Conservation (phyloP, 2,329 filamentous ascomycete species). For the Talaromyces islandicus region DNA sequence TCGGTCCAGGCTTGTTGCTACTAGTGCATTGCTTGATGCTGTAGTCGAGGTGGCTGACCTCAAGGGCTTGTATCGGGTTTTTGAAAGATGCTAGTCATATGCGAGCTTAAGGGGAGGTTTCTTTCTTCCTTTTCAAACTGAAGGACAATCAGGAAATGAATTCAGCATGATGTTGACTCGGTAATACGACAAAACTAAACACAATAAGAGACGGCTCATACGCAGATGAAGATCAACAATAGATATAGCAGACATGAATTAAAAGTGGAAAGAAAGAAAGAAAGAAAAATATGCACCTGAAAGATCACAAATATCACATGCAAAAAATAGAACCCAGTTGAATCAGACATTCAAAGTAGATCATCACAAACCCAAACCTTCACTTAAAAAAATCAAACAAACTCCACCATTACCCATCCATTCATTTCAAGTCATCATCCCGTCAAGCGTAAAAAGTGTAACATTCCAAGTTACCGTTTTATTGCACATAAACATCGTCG, state of each 20-base stretch:
- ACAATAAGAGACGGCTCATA: neutral
- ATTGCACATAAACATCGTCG: neutral
- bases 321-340: neutral
- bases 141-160: slow-evolving; percentile 1
- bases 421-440: neutral
- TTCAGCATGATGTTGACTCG: neutral
- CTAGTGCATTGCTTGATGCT: slow-evolving; percentile 66
- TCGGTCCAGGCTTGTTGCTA: slow-evolving; percentile 74
- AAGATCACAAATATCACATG: neutral
- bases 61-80: slow-evolving; percentile 88
- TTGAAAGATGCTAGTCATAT: slow-evolving; percentile 74
- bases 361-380: neutral
- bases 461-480: neutral
- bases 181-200: neutral
- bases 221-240: neutral
- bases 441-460: neutral
- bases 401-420: neutral
- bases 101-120: neutral
- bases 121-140: no score
- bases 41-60: slow-evolving; percentile 85
- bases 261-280: neutral
- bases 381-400: neutral
- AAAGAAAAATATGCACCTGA: neutral
- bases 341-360: neutral
- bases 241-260: neutral